Evolutionary conservation across 2,329 filamentous ascomycete species (phyloP).

Genomic region (Aspergillus viridinutans): DNA sequence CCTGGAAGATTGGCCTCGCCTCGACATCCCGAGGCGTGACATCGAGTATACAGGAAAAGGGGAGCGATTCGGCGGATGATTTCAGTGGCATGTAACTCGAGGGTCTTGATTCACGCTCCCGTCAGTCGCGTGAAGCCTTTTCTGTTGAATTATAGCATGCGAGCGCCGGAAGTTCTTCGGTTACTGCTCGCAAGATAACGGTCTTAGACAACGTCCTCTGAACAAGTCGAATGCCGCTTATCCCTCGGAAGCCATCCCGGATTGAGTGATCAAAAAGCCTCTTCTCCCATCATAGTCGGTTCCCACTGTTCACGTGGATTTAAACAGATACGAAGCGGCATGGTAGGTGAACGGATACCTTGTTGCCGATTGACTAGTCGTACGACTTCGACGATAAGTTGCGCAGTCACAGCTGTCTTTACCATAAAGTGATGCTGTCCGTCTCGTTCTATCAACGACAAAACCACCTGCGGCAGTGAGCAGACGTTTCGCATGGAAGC

Average conservation of each 20-base stretch:
- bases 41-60: neutral
- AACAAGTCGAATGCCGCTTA: neutral
- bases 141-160: neutral
- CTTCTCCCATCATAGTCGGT: neutral
- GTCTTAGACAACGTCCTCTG: neutral
- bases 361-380: neutral
- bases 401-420: no score
- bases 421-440: neutral
- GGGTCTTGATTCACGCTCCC: neutral
- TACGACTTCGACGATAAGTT: neutral
- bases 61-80: neutral
- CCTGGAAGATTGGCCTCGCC: neutral
- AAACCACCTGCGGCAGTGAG: neutral
- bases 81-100: neutral
- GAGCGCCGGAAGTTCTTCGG: neutral
- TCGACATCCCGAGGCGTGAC: neutral
- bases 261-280: neutral
- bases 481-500: neutral
- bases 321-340: neutral
- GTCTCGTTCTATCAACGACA: neutral
- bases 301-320: neutral
- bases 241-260: neutral
- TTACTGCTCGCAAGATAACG: neutral
- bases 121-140: neutral
- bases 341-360: neutral